These are phyloP conservation scores for Amanita brunnescens DNA, from an alignment of 768 basidiomycete species.

Conservation along the genomic window DNA sequence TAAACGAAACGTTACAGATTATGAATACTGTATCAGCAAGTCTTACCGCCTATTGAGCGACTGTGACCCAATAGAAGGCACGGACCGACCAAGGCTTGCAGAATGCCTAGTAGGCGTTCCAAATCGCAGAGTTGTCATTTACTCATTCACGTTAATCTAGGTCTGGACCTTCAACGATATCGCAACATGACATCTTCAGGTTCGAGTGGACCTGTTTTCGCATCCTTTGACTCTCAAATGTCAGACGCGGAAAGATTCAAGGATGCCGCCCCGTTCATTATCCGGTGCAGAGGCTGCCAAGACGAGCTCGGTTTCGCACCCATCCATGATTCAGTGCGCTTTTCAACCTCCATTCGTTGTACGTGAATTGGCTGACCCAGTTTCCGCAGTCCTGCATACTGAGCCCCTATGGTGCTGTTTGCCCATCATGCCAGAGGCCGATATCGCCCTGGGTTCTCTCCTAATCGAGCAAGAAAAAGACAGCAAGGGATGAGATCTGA, in stretches of 20 bases:
- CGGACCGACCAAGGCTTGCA: constrained; percentile 83
- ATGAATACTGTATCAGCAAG: constrained; percentile 83
- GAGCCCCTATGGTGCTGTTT: constrained; percentile 54
- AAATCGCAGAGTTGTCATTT: not conserved
- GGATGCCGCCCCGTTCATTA: constrained; percentile 57
- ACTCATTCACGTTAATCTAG: constrained; percentile 22
- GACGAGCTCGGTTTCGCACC: constrained; percentile 48
- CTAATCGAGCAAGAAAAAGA: no score
- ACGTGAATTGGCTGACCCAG: constrained; percentile 5
- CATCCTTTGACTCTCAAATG: constrained; percentile 80
- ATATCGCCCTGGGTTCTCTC: constrained; percentile 55
- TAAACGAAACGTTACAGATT: constrained; percentile 44
- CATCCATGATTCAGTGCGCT: constrained; percentile 47
- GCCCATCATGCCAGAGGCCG: constrained; percentile 52
- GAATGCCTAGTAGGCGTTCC: constrained; percentile 69
- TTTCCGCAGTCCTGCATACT: constrained; percentile 55
- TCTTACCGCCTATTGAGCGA: constrained; percentile 90
- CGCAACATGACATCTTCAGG: constrained; percentile 30
- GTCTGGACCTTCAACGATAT: constrained; percentile 54
- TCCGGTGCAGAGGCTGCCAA: constrained; percentile 74
- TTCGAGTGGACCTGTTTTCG: constrained; percentile 58
- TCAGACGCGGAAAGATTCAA: constrained; percentile 85
- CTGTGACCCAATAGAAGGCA: constrained; percentile 96
- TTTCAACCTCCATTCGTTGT: not conserved
- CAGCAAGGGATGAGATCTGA: no score